These are phyloP conservation scores for Fraxinus quadrangulata DNA, from an alignment of 257 asterid genomes.

Conservation along the genomic window DNA sequence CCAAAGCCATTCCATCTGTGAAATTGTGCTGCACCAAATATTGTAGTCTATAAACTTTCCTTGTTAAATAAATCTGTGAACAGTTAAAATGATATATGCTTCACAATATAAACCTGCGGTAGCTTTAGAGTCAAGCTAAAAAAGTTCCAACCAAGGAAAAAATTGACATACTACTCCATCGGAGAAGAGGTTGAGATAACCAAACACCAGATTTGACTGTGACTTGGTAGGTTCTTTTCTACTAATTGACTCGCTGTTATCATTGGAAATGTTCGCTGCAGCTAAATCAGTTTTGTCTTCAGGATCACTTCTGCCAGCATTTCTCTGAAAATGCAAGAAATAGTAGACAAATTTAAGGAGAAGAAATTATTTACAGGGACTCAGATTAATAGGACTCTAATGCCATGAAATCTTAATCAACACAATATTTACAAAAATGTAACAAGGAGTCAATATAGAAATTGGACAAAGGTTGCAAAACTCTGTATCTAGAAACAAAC, in stretches of 20 bases:
- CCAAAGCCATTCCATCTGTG: slow-evolving; percentile 99
- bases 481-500: background rate
- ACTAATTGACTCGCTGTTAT: slow-evolving; percentile 25
- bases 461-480: background rate
- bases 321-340: slow-evolving; percentile 61
- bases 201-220: slow-evolving; percentile 81
- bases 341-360: slow-evolving; percentile 10
- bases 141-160: slow-evolving; percentile 10
- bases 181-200: slow-evolving; percentile 93
- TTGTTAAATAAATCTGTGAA: slow-evolving; percentile 18
- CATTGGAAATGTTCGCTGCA: slow-evolving; percentile 40
- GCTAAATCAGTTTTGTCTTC: slow-evolving; percentile 37
- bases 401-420: background rate
- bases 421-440: background rate
- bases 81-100: slow-evolving; percentile 12
- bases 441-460: background rate
- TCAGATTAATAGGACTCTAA: background rate
- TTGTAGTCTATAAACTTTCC: slow-evolving; percentile 24
- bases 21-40: slow-evolving; percentile 78
- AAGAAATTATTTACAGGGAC: background rate
- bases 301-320: slow-evolving; percentile 32
- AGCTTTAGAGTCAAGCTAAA: slow-evolving; percentile 8
- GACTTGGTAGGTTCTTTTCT: slow-evolving; percentile 49
- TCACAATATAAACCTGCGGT: slow-evolving; percentile 8
- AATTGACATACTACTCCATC: slow-evolving; percentile 87